Conservation (phyloP, 257 asterid genomes). For the Solanum raphanifolium region DNA sequence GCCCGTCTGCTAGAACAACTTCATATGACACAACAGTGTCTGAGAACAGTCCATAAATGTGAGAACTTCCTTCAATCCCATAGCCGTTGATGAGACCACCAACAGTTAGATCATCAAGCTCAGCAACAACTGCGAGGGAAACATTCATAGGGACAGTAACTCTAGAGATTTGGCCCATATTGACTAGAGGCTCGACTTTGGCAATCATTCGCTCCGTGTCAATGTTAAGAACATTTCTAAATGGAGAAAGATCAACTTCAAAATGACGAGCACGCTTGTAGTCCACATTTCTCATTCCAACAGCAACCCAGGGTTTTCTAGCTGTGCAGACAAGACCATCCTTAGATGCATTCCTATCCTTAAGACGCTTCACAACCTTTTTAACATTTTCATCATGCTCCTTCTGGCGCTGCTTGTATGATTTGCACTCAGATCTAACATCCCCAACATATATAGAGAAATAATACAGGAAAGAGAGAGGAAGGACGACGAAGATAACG, state of each 20-base stretch:
- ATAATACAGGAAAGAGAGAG: constrained; percentile 65
- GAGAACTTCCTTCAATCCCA: constrained; percentile 97
- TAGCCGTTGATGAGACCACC: constrained; percentile 96
- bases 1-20: constrained; percentile 76
- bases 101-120: constrained; percentile 23
- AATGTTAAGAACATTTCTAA: constrained; percentile 61
- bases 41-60: constrained; percentile 74
- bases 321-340: constrained; percentile 88
- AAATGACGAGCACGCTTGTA: constrained; percentile 19
- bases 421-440: constrained; percentile 55
- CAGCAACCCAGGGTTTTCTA: constrained; percentile 60
- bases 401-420: constrained; percentile 59
- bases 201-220: constrained; percentile 79
- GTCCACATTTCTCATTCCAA: constrained; percentile 97
- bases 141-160: constrained; percentile 85
- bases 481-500: constrained; percentile 80
- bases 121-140: constrained; percentile 88
- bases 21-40: constrained; percentile 94
- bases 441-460: constrained; percentile 80
- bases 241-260: constrained; percentile 87
- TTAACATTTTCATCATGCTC: constrained; percentile 43
- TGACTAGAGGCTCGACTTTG: constrained; percentile 86
- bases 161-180: constrained; percentile 87
- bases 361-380: constrained; percentile 39
- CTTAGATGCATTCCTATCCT: constrained; percentile 30